Conservation (phyloP, 495 filamentous ascomycete species). For the Lasiosphaeria ovina region DNA sequence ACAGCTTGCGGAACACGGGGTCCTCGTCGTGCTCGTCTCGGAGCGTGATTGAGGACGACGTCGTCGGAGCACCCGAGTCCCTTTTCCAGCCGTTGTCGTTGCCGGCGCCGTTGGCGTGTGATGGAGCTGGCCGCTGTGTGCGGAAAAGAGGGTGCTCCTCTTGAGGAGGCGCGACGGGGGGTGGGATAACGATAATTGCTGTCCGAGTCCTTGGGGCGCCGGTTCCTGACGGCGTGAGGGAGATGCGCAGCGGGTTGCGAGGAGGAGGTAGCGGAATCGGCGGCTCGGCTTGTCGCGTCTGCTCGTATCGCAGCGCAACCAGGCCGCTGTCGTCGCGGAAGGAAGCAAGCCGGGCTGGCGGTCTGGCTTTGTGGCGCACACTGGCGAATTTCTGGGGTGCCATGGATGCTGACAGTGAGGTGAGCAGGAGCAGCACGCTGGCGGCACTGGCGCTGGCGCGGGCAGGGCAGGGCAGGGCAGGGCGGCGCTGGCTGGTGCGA, state of each 20-base stretch:
- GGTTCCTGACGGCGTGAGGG: conserved; percentile 27
- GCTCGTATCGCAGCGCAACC: conserved; percentile 55
- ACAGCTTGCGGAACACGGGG: conserved; percentile 37
- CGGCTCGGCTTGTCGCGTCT: conserved; percentile 53
- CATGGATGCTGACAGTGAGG: conserved; percentile 17
- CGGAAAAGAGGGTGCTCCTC: conserved; percentile 50
- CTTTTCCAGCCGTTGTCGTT: conserved; percentile 33
- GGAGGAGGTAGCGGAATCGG: conserved; percentile 53
- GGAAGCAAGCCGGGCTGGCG: conserved; percentile 34
- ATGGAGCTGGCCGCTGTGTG: conserved; percentile 30
- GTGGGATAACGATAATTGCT: conserved; percentile 34
- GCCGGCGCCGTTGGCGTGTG: conserved; percentile 13
- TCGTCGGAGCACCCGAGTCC: conserved; percentile 56
- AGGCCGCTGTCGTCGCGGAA: conserved; percentile 49
- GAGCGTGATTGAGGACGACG: conserved; percentile 48
- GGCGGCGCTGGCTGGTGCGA: no score
- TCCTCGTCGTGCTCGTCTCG: conserved; percentile 43
- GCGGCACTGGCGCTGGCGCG: no score
- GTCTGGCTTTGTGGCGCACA: conserved; percentile 34
- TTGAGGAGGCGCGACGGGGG: conserved; percentile 41
- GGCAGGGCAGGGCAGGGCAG: no score
- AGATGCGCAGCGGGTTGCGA: conserved; percentile 32
- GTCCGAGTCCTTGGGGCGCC: conserved; percentile 9
- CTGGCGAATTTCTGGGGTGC: conserved; percentile 35
- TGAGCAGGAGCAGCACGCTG: background rate